Conservation (phyloP, 148 eudicot genomes). For the Agrostemma githago region DNA sequence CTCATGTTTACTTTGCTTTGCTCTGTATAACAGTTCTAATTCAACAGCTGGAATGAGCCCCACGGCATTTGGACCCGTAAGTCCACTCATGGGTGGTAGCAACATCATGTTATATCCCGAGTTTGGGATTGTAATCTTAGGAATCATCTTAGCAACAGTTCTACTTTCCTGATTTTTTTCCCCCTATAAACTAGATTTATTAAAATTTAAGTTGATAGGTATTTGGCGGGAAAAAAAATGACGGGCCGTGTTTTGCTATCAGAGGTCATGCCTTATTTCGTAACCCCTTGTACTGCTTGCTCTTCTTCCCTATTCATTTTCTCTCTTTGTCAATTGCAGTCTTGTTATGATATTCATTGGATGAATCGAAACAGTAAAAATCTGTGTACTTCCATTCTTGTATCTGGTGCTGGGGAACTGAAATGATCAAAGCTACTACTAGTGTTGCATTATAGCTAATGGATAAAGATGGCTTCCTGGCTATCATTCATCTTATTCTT, state of each 20-base stretch:
- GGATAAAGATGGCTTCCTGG: neutral
- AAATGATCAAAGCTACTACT: neutral
- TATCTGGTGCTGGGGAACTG: neutral
- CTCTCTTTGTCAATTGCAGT: neutral
- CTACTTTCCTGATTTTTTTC: slow-evolving; percentile 10
- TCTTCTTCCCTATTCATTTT: neutral
- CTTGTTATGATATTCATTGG: neutral
- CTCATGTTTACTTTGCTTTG: neutral
- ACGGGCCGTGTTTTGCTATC: neutral
- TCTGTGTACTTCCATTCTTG: neutral
- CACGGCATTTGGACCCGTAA: slow-evolving; percentile 55
- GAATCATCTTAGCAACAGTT: slow-evolving; percentile 19
- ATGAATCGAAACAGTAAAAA: neutral
- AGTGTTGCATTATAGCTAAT: neutral
- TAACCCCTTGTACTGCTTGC: neutral
- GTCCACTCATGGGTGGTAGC: slow-evolving; percentile 34
- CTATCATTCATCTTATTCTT: too few relatives aligned
- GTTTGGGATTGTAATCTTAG: slow-evolving; percentile 27
- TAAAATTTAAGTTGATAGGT: slow-evolving; percentile 14
- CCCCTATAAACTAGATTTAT: slow-evolving; percentile 3
- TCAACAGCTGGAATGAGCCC: slow-evolving; percentile 40
- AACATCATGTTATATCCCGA: slow-evolving; percentile 30
- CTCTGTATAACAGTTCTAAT: slow-evolving; percentile 41
- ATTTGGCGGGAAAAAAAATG: neutral
- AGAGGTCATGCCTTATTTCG: neutral